Conservation (phyloP, 176 grass and related monocot genomes). For the Aegilops bicornis region DNA sequence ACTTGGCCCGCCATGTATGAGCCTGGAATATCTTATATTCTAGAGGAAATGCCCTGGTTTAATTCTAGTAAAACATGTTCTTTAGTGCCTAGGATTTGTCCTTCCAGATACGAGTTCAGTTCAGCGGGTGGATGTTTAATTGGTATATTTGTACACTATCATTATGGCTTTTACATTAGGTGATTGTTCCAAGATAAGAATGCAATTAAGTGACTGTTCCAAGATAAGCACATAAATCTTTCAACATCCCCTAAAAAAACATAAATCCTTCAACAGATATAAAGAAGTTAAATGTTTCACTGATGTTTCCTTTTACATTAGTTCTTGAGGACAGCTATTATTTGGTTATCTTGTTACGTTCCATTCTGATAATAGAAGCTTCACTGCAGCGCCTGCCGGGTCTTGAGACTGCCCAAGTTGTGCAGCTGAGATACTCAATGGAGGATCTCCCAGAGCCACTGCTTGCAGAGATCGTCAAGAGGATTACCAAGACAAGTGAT, state of each 20-base stretch:
- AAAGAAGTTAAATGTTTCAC: too few species aligned
- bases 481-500: constrained; percentile 41
- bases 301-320: background rate
- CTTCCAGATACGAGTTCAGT: background rate
- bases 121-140: background rate
- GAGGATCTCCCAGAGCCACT: constrained; percentile 57
- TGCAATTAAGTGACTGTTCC: too few species aligned
- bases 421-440: constrained; percentile 24
- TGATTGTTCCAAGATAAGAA: too few species aligned
- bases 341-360: background rate
- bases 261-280: too few species aligned
- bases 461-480: constrained; percentile 69
- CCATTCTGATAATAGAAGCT: background rate
- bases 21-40: too few species aligned
- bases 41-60: too few species aligned
- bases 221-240: background rate
- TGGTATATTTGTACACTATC: background rate
- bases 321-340: background rate
- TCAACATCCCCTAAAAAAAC: too few species aligned
- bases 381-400: background rate
- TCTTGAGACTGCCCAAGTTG: background rate
- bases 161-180: background rate
- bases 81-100: too few species aligned
- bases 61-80: too few species aligned
- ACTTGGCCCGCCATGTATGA: too few species aligned